A percentile compares a stretch with the other conserved stretches of the same genome.
phyloP scores from a whole-genome alignment of 2,329 filamentous ascomycete species.

The Aspergillus luchuensis region DNA sequence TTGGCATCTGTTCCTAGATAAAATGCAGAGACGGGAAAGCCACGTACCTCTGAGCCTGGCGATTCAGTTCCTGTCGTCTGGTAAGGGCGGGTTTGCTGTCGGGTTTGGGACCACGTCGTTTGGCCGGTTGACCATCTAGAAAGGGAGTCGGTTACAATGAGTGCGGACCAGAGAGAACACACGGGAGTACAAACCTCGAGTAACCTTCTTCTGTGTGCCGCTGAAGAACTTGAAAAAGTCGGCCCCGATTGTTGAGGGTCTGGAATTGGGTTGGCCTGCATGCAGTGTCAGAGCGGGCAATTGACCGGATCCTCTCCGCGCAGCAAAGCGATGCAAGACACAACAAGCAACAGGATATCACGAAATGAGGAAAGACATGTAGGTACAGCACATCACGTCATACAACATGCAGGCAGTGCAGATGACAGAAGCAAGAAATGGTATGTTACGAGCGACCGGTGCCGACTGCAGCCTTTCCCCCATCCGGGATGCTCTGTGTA shows the following conservation, averaged over 20 bases:
- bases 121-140: constrained; percentile 79
- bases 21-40: background rate
- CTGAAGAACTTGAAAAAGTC: constrained; percentile 58
- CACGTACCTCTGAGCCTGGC: constrained; percentile 85
- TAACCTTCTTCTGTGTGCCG: constrained; percentile 68
- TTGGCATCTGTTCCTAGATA: constrained; percentile 20
- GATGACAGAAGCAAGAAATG: background rate
- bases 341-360: background rate
- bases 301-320: background rate
- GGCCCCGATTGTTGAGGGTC: constrained; percentile 23
- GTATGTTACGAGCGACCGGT: background rate
- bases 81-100: constrained; percentile 95
- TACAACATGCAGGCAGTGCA: background rate
- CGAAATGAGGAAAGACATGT: background rate
- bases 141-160: background rate
- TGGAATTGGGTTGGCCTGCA: background rate
- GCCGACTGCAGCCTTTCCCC: background rate
- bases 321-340: background rate
- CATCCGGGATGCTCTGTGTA: background rate
- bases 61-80: constrained; percentile 87
- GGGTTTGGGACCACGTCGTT: constrained; percentile 90
- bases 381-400: background rate
- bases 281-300: background rate
- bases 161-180: background rate
- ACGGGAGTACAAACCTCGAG: constrained; percentile 62